A percentile compares a stretch with the other conserved stretches of the same genome.
These are phyloP conservation scores for Hanseniaspora guilliermondii DNA, from an alignment of 805 yeast genomes.

Conservation along the genomic window DNA sequence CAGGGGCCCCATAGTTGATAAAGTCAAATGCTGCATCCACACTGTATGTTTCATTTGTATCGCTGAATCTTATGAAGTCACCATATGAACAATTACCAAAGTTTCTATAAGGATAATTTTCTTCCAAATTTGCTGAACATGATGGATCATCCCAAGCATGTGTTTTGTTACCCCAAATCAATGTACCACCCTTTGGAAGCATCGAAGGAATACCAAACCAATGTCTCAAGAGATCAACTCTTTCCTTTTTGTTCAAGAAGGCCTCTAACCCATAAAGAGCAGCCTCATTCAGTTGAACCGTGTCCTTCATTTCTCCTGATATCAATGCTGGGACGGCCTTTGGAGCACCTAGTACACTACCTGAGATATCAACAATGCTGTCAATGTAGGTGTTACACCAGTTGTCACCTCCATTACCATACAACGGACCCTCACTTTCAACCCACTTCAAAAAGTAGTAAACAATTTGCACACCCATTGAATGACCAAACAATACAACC, in stretches of 20 bases:
- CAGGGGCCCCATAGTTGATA: slow-evolving; percentile 52
- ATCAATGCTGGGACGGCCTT: slow-evolving; percentile 81
- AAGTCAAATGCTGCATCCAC: slow-evolving; percentile 56
- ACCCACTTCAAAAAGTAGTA: slow-evolving; percentile 92
- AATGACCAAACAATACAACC: slow-evolving; percentile 72
- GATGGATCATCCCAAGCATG: slow-evolving; percentile 59
- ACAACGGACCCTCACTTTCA: slow-evolving; percentile 68
- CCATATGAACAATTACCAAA: slow-evolving; percentile 45
- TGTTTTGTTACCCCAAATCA: slow-evolving; percentile 69
- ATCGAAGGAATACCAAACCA: slow-evolving; percentile 94
- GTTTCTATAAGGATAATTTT: slow-evolving; percentile 12
- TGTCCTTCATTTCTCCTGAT: slow-evolving; percentile 98
- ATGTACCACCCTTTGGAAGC: slow-evolving; percentile 91
- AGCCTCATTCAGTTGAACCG: slow-evolving; percentile 81
- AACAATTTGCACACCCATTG: slow-evolving; percentile 90
- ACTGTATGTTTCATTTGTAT: slow-evolving; percentile 47
- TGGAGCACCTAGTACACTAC: slow-evolving; percentile 87
- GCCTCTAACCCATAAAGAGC: slow-evolving; percentile 92
- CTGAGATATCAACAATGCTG: slow-evolving; percentile 76
- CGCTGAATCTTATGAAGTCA: slow-evolving; percentile 54
- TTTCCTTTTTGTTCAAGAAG: slow-evolving; percentile 79
- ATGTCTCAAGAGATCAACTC: slow-evolving; percentile 70
- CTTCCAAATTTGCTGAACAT: slow-evolving; percentile 9
- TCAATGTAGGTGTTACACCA: slow-evolving; percentile 85
- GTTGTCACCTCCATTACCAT: slow-evolving; percentile 78